These are phyloP conservation scores for Jatropha multifida DNA, from an alignment of 441 rosid species.

Conservation along the genomic window DNA sequence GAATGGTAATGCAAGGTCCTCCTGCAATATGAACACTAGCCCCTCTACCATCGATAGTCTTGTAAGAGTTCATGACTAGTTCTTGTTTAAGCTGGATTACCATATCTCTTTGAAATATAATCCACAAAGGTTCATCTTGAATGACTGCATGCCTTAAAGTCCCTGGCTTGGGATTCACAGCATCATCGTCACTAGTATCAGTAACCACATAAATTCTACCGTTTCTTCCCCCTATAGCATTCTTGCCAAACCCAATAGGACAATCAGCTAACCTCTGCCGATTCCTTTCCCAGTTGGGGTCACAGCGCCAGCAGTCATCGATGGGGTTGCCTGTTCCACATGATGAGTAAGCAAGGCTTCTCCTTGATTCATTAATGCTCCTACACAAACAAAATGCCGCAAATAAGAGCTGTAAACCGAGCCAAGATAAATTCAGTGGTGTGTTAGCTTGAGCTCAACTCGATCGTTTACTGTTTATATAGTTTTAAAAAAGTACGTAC, in stretches of 20 bases:
- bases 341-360: slow-evolving; percentile 66
- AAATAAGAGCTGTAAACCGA: too few species aligned
- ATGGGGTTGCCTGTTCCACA: slow-evolving; percentile 88
- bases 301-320: slow-evolving; percentile 95
- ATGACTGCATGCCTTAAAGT: slow-evolving; percentile 80
- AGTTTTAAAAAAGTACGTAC: slow-evolving; percentile 27
- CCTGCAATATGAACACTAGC: slow-evolving; percentile 87
- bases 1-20: slow-evolving; percentile 91
- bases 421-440: too few species aligned
- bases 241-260: slow-evolving; percentile 89
- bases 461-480: too few species aligned
- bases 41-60: slow-evolving; percentile 87
- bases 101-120: slow-evolving; percentile 78
- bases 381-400: slow-evolving; percentile 27
- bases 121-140: slow-evolving; percentile 84
- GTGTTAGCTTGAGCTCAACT: too few species aligned
- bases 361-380: slow-evolving; percentile 68
- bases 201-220: slow-evolving; percentile 78
- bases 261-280: slow-evolving; percentile 81
- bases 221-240: slow-evolving; percentile 77
- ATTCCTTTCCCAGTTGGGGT: slow-evolving; percentile 76
- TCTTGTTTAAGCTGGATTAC: slow-evolving; percentile 79
- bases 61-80: slow-evolving; percentile 80
- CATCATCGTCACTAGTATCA: slow-evolving; percentile 60
- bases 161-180: slow-evolving; percentile 80